Conservation (phyloP, 345 rosid species). For the Mangifera indica region DNA sequence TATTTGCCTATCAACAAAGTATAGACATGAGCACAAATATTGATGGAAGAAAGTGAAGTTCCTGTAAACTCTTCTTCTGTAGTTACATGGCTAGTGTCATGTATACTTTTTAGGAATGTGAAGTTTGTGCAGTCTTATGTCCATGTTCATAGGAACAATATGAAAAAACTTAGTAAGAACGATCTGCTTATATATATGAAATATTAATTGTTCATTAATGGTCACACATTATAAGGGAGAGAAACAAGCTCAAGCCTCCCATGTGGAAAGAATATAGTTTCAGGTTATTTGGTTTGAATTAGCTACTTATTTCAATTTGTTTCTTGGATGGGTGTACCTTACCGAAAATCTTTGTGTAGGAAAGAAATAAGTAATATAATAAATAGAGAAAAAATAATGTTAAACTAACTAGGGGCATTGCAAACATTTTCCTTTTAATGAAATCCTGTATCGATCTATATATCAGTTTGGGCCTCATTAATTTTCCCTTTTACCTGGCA, state of each 20-base stretch:
- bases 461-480: not conserved
- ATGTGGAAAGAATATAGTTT: not conserved
- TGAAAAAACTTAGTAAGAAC: not conserved
- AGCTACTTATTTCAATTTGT: not conserved
- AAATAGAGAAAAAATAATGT: not conserved
- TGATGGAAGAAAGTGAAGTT: no score
- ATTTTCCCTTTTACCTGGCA: not conserved
- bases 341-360: not conserved
- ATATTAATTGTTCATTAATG: no score
- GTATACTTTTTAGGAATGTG: no score
- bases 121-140: not conserved
- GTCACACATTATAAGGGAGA: not conserved
- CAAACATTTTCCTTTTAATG: not conserved
- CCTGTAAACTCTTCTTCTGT: not conserved
- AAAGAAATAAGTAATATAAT: not conserved
- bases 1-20: no score
- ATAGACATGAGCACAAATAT: no score
- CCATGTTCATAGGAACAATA: not conserved
- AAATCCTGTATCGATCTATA: not conserved
- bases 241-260: not conserved
- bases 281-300: not conserved
- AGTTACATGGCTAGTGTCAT: not conserved
- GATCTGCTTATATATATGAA: not conserved
- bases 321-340: not conserved
- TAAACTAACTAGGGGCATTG: not conserved